phyloP scores from a whole-genome alignment of 441 rosid species.

The Gossypium aridum region DNA sequence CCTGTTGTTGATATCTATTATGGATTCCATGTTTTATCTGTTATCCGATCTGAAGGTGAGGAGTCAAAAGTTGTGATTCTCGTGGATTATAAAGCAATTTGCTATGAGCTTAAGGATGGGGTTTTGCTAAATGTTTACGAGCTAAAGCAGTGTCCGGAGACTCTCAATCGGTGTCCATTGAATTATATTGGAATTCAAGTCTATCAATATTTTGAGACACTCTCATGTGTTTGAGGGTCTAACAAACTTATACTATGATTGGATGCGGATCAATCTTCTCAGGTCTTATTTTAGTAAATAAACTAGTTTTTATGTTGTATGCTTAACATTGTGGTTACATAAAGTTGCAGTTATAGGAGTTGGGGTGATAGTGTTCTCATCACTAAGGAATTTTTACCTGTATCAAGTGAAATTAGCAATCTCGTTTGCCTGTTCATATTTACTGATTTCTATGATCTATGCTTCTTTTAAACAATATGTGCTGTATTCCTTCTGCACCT shows the following conservation, averaged over 20 bases:
- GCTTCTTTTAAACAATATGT: background rate
- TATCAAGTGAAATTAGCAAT: background rate
- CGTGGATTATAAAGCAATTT: conserved; percentile 8
- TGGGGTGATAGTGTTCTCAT: background rate
- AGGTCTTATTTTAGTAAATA: background rate
- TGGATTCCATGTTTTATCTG: conserved; percentile 3
- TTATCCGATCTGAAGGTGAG: conserved; percentile 5
- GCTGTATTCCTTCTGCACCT: background rate
- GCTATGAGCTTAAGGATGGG: conserved; percentile 3
- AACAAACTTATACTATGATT: background rate
- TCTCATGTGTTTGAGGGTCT: conserved; percentile 7
- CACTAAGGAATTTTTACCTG: background rate
- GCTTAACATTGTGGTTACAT: background rate
- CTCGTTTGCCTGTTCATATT: background rate
- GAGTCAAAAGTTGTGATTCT: conserved; percentile 5
- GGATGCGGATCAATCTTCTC: background rate
- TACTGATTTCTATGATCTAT: background rate
- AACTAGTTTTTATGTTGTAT: background rate
- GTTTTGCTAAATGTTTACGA: background rate
- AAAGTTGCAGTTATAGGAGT: background rate
- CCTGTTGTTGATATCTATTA: background rate
- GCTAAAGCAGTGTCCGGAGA: background rate
- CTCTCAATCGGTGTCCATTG: conserved; percentile 6
- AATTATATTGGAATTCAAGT: conserved; percentile 1
- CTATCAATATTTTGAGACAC: conserved; percentile 10